Base-by-base conservation (phyloP, 2,329 filamentous ascomycete species). In the Raffaelea arxii region DNA sequence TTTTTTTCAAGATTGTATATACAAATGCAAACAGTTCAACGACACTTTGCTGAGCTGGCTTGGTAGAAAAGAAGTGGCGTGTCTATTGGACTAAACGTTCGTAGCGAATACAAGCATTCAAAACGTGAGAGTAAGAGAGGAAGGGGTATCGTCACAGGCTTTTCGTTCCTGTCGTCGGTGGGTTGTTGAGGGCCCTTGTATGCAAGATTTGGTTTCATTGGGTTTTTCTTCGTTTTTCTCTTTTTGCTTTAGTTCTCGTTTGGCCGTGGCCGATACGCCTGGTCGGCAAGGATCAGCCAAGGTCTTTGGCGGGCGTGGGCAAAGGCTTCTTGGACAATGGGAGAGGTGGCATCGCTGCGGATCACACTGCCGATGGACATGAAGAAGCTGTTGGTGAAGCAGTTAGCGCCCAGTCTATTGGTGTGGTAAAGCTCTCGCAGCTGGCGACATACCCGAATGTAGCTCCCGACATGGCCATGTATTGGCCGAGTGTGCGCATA, bases 301-400 rank as follows among this genome's bases (percentile, higher is more conserved):
- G 90, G 87, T 52, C 79, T 77, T 57, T 84, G 74, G 55, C 83
- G 80, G 43, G 86, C 81, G 62, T 79, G 78, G 55, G 80, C 77
- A 69, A 91, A 95, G 48, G 86, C 79, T 62, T 89, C 78, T 55
- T 80, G 75, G 49, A 83, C 72, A 58, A 86, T 82, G 32, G 84
- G 81, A 38, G 87, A 86, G 54, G 86, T 81, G 23, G 53, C 44
- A 58, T 98, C 92, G 50, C 88, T 90, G 61, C 92, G 85, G 59
- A 98, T 96, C 39, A 94, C 90, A 57, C 88, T 95, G 56, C 92
- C 92, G 57, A 98, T 95, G 48, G 87, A 91, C 92, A 98, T 98
- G 76, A 98, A 98, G 71, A 97, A 96, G 22, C 78, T 82, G 53
- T 18, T 14, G 4, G 27, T 2, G 19, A 46, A 11, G 36, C 18